These are phyloP conservation scores for Wallemia mellicola DNA, from an alignment of 1,284 basidiomycete species.

Conservation along the genomic window DNA sequence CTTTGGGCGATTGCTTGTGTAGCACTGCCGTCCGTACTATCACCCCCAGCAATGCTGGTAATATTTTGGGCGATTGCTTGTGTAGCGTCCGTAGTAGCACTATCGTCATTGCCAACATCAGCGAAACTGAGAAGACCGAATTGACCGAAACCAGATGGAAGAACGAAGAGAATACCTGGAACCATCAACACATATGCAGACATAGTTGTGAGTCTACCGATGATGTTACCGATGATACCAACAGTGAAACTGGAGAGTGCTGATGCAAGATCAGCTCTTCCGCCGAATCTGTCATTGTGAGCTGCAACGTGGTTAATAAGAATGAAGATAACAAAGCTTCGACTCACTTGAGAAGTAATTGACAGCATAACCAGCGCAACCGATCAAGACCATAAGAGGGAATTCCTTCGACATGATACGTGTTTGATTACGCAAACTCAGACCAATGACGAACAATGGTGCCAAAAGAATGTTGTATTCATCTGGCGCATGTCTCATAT, in stretches of 20 bases:
- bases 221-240: conserved; percentile 51
- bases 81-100: not conserved
- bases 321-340: not conserved
- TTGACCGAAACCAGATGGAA: conserved; percentile 56
- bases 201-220: conserved; percentile 27
- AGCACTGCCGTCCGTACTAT: not conserved
- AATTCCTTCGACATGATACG: not conserved
- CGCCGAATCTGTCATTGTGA: not conserved
- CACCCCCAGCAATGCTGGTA: conserved; percentile 27
- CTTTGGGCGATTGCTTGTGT: conserved; percentile 17
- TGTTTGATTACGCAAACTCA: conserved; percentile 1
- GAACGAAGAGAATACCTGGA: conserved; percentile 29
- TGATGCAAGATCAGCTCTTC: conserved; percentile 34
- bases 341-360: conserved; percentile 1
- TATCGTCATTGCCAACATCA: not conserved
- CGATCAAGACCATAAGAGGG: not conserved
- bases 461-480: conserved; percentile 1
- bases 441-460: not conserved
- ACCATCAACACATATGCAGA: not conserved
- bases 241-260: conserved; percentile 28
- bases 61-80: conserved; percentile 23
- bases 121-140: conserved; percentile 31
- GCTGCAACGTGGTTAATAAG: not conserved
- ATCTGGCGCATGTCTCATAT: not conserved
- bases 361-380: not conserved